phyloP scores from a whole-genome alignment of 1,139 yeast genomes.

The Tardiomyces depauwii region DNA sequence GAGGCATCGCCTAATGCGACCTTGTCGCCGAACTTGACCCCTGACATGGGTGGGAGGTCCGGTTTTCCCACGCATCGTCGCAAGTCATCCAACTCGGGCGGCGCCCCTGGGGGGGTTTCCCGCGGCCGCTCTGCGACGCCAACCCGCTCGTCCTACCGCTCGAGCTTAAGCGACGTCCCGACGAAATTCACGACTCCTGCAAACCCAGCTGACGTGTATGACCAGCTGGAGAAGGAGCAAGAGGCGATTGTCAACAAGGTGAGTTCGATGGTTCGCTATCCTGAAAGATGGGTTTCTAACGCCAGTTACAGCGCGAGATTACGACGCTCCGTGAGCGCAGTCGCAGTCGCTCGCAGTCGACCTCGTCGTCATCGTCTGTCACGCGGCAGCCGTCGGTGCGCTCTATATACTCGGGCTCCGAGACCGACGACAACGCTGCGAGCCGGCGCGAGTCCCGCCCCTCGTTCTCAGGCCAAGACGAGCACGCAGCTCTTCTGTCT shows the following conservation, averaged over 20 bases:
- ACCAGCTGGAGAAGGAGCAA: constrained; percentile 24
- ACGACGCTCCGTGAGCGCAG: constrained; percentile 18
- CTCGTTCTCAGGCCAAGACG: constrained; percentile 3
- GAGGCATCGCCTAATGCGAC: too few species aligned
- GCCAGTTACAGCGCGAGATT: constrained; percentile 24
- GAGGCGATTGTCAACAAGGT: constrained; percentile 27
- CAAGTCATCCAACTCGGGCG: too few species aligned
- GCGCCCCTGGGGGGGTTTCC: too few species aligned
- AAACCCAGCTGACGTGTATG: constrained; percentile 3
- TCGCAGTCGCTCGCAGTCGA: constrained; percentile 21
- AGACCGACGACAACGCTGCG: constrained; percentile 16
- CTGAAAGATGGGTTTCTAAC: constrained; percentile 1
- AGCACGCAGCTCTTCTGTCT: constrained; percentile 5
- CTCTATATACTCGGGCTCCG: constrained; percentile 16
- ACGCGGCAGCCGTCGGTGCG: constrained; percentile 21
- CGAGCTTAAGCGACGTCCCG: background rate
- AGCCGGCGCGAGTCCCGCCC: constrained; percentile 10
- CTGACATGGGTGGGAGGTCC: too few species aligned
- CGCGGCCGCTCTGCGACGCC: too few species aligned
- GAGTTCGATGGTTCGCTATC: background rate
- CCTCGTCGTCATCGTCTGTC: constrained; percentile 17
- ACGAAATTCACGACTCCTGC: background rate
- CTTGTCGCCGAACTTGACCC: too few species aligned
- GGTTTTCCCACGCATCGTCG: too few species aligned
- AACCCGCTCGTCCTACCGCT: too few species aligned